These are phyloP conservation scores for Lojkania enalia DNA, from an alignment of 2,329 filamentous ascomycete species.

Conservation along the genomic window DNA sequence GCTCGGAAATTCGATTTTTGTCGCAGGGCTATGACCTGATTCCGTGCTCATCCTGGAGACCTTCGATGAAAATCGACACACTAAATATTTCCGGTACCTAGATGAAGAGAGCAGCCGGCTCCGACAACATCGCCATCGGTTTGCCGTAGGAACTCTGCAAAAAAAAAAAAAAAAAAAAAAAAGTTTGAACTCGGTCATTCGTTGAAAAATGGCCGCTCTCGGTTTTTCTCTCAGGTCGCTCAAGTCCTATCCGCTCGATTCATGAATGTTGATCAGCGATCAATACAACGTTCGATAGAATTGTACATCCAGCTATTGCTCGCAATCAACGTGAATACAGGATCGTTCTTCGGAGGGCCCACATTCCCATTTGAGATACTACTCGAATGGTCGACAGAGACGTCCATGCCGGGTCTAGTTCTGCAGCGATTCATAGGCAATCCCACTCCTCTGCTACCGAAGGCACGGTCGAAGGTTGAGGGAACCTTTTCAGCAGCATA, in stretches of 20 bases:
- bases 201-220: background rate
- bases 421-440: constrained; percentile 2
- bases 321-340: constrained; percentile 14
- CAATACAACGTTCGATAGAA: constrained; percentile 14
- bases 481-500: constrained; percentile 14
- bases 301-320: constrained; percentile 16
- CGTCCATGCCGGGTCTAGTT: constrained; percentile 7
- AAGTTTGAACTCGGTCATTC: constrained; percentile 4
- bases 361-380: constrained; percentile 9
- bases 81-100: constrained; percentile 1
- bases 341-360: constrained; percentile 10
- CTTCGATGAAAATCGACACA: background rate
- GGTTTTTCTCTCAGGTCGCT: background rate
- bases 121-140: background rate
- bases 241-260: background rate
- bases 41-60: background rate
- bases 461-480: constrained; percentile 7
- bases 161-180: background rate
- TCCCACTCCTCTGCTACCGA: background rate
- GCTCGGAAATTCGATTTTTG: background rate
- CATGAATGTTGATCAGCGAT: constrained; percentile 3
- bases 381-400: constrained; percentile 10
- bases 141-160: constrained; percentile 5
- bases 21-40: background rate
- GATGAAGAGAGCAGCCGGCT: background rate